Conservation (phyloP, 2,329 filamentous ascomycete genomes). For the Aspergillus ibericus region DNA sequence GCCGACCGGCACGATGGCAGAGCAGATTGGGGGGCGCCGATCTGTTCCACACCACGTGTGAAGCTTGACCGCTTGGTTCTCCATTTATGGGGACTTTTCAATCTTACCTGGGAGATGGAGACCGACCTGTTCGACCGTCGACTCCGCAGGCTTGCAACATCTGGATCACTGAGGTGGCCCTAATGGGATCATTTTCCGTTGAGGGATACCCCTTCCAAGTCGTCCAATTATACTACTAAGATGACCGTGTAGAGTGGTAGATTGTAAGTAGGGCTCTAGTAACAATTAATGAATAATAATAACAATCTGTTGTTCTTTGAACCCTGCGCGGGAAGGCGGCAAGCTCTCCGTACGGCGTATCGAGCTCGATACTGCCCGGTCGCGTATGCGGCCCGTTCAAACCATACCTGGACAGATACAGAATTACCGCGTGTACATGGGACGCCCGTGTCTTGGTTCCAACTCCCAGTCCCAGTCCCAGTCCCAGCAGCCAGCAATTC, state of each 20-base stretch:
- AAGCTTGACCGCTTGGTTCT: slow-evolving; percentile 27
- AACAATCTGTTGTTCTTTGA: background rate
- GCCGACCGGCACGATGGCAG: slow-evolving; percentile 7
- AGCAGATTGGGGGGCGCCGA: slow-evolving; percentile 19
- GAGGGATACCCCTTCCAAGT: too few relatives aligned
- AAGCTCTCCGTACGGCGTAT: background rate
- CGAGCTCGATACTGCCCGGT: background rate
- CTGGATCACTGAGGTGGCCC: background rate
- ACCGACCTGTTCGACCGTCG: background rate
- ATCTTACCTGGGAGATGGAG: background rate
- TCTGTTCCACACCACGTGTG: slow-evolving; percentile 33
- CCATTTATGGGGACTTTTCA: background rate
- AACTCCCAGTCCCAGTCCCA: background rate
- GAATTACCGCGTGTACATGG: background rate
- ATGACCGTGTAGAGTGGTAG: too few relatives aligned
- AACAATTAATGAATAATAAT: too few relatives aligned
- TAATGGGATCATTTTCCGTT: background rate
- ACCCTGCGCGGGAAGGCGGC: background rate
- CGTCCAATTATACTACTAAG: too few relatives aligned
- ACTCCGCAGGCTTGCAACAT: background rate
- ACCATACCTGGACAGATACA: background rate
- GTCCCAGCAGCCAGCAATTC: background rate
- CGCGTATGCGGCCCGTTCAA: background rate
- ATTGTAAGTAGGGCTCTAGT: too few relatives aligned
- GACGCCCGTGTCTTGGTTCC: background rate